phyloP scores from a whole-genome alignment of 2,329 filamentous ascomycete genomes.

The Exutisphaerella laricina region DNA sequence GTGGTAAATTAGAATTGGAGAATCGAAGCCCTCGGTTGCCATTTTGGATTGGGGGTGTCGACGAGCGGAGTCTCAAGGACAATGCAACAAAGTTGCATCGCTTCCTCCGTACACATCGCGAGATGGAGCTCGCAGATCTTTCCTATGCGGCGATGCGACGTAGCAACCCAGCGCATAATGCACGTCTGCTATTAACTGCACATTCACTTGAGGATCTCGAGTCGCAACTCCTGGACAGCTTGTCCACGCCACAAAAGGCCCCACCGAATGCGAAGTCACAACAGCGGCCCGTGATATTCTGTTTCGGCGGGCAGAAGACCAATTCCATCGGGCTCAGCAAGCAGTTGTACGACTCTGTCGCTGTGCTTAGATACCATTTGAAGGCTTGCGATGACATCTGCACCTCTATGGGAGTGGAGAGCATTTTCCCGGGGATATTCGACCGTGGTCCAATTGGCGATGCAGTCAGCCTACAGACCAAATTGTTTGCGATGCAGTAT shows the following conservation, averaged over 20 bases:
- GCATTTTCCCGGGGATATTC: conserved; percentile 8
- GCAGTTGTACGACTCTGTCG: conserved; percentile 1
- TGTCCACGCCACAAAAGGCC: too few species aligned
- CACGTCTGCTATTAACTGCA: too few species aligned
- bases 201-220: too few species aligned
- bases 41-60: not conserved
- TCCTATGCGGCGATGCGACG: not conserved
- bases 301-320: conserved; percentile 6
- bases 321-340: not conserved
- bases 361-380: not conserved
- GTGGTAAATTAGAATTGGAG: too few species aligned
- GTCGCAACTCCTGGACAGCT: not conserved
- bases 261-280: not conserved
- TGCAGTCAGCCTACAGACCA: conserved; percentile 3
- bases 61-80: not conserved
- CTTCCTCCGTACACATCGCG: not conserved
- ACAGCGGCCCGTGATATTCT: conserved; percentile 3
- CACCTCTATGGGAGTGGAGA: not conserved
- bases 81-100: not conserved
- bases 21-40: too few species aligned
- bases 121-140: not conserved
- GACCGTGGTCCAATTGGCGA: conserved; percentile 1
- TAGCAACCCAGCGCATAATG: too few species aligned
- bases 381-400: conserved; percentile 3
- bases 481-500: conserved; percentile 11